Percentiles rank a stretch among this genome's conserved stretches.
Evolutionary conservation across 2,329 filamentous ascomycete genomes (phyloP).

Genomic region (Aspergillus alliaceus): DNA sequence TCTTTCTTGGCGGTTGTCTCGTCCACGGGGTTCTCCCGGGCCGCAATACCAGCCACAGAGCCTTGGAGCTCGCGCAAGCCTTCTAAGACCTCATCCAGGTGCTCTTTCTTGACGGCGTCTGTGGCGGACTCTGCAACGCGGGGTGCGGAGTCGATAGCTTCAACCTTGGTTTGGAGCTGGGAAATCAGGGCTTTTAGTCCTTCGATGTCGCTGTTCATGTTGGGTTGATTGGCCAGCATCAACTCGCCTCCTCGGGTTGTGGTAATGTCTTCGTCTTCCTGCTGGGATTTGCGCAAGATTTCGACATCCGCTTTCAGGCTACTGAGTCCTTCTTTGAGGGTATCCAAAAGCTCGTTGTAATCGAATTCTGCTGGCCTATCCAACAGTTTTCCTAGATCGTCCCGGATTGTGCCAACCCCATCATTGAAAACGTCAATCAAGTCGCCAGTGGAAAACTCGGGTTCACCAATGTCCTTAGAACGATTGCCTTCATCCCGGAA

Average conservation of each 20-base stretch:
- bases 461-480: conserved; percentile 56
- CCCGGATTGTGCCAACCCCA: conserved; percentile 72
- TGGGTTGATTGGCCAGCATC: conserved; percentile 56
- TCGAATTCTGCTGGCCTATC: conserved; percentile 81
- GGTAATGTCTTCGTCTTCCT: conserved; percentile 51
- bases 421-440: conserved; percentile 63
- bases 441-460: conserved; percentile 55
- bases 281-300: conserved; percentile 62
- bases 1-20: conserved; percentile 69
- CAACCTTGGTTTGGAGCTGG: conserved; percentile 80
- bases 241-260: conserved; percentile 56
- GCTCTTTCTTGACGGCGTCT: conserved; percentile 47
- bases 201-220: conserved; percentile 71
- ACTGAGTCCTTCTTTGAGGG: conserved; percentile 78
- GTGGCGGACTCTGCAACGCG: conserved; percentile 37
- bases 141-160: conserved; percentile 63
- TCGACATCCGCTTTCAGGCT: conserved; percentile 77
- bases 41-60: conserved; percentile 54
- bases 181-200: conserved; percentile 81
- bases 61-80: conserved; percentile 57
- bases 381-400: conserved; percentile 71
- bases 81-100: conserved; percentile 48
- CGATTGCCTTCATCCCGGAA: conserved; percentile 54
- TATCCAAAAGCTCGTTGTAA: conserved; percentile 86
- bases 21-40: conserved; percentile 39